Evolutionary conservation across 768 basidiomycete species (phyloP), one percentile per base, ranked within the genome.

Genomic region (Naganishia randhawae): DNA sequence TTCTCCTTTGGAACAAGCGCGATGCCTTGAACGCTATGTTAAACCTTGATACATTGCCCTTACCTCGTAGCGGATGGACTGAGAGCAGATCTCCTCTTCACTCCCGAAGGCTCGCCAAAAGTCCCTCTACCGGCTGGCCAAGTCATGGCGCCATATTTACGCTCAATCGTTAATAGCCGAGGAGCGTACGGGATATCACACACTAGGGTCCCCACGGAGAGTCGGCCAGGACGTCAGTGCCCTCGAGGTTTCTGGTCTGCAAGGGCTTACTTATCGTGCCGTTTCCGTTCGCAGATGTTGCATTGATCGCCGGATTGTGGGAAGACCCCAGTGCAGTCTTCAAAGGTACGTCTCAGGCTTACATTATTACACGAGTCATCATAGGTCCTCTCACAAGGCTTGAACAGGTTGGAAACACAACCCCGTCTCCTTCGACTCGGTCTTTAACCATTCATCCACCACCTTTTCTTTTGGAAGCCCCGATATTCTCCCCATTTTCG

Each of bases 401-500:
- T n/a, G n/a, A n/a, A n/a, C 90, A 88, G 90, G 89, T 53, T 91
- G 90, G 90, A 91, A 90, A 69, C 71, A 51, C 32, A 50, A 71
- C 71, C 67, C 84, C 78, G 82, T 92, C 57, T 86, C 91, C 73
- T 92, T 93, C 75, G 91, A 93, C 77, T 91, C 90, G 1, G 86
- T 92, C 16, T 90, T 93, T 78, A 93, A 92, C 73, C 88, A 87
- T 73, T 91, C 90, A 2, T 84, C 83, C 42, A 81, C 84, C 25
- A 90, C 90, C 0, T 93, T 86, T 75, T 88, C 89, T 0, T 92
- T 93, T 68, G 91, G 91, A 0, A 89, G 88, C 1, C 91, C 91
- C 0, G 91, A 93, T 77, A 93, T 93, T 62, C 78, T 92, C 5
- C 90, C 90, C 2, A 92, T 93, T 88, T 93, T 93, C 73, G 81